These are phyloP conservation scores for Patellaria atrata DNA, from an alignment of 495 filamentous ascomycete species.

Conservation along the genomic window DNA sequence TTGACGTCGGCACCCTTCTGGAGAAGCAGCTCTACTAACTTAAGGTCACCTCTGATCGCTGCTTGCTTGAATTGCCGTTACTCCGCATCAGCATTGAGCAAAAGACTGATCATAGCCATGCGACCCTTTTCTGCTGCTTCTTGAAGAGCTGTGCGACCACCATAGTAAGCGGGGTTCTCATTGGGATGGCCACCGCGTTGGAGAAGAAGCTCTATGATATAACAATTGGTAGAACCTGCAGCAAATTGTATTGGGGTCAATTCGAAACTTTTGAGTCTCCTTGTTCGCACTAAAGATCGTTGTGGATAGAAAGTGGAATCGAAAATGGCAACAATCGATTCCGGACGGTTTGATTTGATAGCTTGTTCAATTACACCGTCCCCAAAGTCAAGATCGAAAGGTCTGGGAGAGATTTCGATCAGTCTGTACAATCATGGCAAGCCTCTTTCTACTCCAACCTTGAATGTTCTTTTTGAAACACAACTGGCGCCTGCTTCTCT, in stretches of 20 bases:
- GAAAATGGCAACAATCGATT: too few relatives aligned
- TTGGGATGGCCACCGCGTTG: background rate
- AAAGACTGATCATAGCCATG: background rate
- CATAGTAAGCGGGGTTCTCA: background rate
- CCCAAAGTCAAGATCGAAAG: too few relatives aligned
- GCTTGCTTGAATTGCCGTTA: conserved; percentile 2
- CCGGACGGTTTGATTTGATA: too few relatives aligned
- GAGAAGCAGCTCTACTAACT: background rate
- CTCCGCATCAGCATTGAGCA: conserved; percentile 1
- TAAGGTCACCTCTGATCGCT: conserved; percentile 1
- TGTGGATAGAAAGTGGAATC: too few relatives aligned
- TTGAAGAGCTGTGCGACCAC: conserved; percentile 4
- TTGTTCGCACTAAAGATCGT: too few relatives aligned
- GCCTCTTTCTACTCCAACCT: too few relatives aligned
- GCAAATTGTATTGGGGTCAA: conserved; percentile 3
- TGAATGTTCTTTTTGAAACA: too few relatives aligned
- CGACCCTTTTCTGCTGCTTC: conserved; percentile 3
- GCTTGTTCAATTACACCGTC: too few relatives aligned
- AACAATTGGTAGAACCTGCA: background rate
- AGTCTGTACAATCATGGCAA: too few relatives aligned
- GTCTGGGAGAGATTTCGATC: too few relatives aligned
- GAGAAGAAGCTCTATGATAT: background rate
- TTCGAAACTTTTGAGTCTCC: too few relatives aligned
- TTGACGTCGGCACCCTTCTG: conserved; percentile 1
- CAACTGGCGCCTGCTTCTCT: too few relatives aligned